phyloP scores from a whole-genome alignment of 2,329 filamentous ascomycete species.

The Lachnellula cervina region DNA sequence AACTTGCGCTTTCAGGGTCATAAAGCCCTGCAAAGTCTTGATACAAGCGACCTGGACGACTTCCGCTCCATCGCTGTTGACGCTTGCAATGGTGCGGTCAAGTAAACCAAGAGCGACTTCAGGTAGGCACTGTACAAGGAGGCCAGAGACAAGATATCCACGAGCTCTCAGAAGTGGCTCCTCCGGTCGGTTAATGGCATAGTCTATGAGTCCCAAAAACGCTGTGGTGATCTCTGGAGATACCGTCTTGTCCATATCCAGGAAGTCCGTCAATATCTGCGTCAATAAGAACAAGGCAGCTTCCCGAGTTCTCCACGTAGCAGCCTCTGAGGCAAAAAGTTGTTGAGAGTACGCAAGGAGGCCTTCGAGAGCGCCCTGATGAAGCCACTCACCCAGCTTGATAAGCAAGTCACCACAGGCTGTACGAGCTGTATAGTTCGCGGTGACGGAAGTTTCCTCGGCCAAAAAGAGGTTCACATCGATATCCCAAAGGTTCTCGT shows the following conservation, averaged over 20 bases:
- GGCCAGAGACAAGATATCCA: slow-evolving; percentile 80
- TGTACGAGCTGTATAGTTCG: slow-evolving; percentile 92
- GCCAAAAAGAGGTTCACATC: slow-evolving; percentile 94
- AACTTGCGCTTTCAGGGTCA: slow-evolving; percentile 41
- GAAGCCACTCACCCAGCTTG: slow-evolving; percentile 88
- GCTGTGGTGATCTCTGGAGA: slow-evolving; percentile 62
- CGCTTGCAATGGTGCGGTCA: slow-evolving; percentile 68
- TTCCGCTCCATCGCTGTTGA: slow-evolving; percentile 72
- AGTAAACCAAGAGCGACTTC: slow-evolving; percentile 59
- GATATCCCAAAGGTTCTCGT: slow-evolving; percentile 93
- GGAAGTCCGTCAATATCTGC: slow-evolving; percentile 76
- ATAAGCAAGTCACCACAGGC: slow-evolving; percentile 89
- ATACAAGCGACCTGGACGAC: slow-evolving; percentile 91
- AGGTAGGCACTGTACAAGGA: slow-evolving; percentile 64
- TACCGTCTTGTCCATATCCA: slow-evolving; percentile 71
- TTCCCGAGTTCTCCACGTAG: slow-evolving; percentile 64
- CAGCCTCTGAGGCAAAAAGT: slow-evolving; percentile 57
- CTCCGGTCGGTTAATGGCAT: slow-evolving; percentile 63
- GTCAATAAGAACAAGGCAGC: slow-evolving; percentile 81
- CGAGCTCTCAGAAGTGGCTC: slow-evolving; percentile 78
- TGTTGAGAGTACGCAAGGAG: slow-evolving; percentile 71
- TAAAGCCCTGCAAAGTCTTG: slow-evolving; percentile 70
- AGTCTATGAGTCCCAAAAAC: slow-evolving; percentile 76
- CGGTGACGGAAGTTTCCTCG: slow-evolving; percentile 89
- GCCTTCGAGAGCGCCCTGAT: slow-evolving; percentile 68